Percentiles rank a stretch among this genome's conserved stretches.
Conservation (phyloP, 805 yeast species). For the Blastobotrys muscicola region DNA sequence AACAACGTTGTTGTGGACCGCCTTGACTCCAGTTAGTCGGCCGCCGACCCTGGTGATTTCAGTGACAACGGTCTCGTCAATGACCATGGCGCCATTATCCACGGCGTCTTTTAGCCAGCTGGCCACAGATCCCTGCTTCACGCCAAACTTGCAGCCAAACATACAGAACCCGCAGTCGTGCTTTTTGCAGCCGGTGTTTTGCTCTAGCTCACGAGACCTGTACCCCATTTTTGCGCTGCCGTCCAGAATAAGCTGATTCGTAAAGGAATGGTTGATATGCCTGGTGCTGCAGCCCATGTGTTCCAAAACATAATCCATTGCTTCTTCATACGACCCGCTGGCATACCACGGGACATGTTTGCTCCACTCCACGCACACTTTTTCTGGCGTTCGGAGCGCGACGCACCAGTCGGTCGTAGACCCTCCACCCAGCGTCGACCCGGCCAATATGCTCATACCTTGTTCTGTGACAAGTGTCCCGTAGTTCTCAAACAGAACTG, state of each 20-base stretch:
- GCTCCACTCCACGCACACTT: conserved; percentile 44
- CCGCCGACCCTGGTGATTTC: conserved; percentile 39
- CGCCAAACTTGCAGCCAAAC: conserved; percentile 42
- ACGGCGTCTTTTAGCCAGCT: conserved; percentile 44
- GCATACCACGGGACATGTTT: conserved; percentile 41
- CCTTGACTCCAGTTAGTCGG: conserved; percentile 36
- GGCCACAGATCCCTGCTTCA: conserved; percentile 41
- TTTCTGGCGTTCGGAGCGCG: conserved; percentile 39
- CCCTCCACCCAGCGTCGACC: conserved; percentile 50
- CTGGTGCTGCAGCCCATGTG: conserved; percentile 40
- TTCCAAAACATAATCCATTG: conserved; percentile 37
- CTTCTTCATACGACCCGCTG: conserved; percentile 33
- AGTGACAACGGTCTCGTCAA: conserved; percentile 38
- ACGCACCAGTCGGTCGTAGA: conserved; percentile 52
- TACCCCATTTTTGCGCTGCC: conserved; percentile 40
- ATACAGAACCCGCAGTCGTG: conserved; percentile 42
- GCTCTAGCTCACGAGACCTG: conserved; percentile 32
- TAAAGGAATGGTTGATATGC: conserved; percentile 33
- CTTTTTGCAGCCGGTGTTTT: conserved; percentile 34
- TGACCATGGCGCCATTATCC: conserved; percentile 35
- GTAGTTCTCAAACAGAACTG: conserved; percentile 31
- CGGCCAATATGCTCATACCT: conserved; percentile 37
- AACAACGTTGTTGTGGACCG: conserved; percentile 29
- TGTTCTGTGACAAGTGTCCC: conserved; percentile 32
- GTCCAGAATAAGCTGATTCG: conserved; percentile 36